phyloP scores from a whole-genome alignment of 768 basidiomycete genomes.

The Lactifluus echinatus region DNA sequence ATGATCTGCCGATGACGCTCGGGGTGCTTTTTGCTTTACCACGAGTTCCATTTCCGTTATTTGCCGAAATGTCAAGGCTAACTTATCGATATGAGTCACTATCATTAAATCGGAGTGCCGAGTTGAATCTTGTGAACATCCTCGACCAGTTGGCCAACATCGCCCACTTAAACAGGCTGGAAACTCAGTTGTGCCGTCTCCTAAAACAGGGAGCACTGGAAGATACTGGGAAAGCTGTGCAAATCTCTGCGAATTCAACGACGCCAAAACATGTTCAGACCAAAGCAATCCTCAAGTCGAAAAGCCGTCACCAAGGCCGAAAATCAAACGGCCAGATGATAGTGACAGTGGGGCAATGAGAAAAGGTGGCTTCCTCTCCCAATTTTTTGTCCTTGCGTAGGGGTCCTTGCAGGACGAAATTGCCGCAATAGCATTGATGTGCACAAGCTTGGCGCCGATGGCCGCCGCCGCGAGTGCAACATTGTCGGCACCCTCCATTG shows the following conservation, averaged over 20 bases:
- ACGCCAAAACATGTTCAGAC: not conserved
- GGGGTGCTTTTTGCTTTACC: slow-evolving; percentile 44
- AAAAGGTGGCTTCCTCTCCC: slow-evolving; percentile 48
- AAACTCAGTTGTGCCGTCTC: slow-evolving; percentile 56
- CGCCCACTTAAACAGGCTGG: slow-evolving; percentile 69
- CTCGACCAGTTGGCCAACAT: slow-evolving; percentile 57
- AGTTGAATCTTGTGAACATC: slow-evolving; percentile 41
- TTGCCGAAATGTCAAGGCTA: slow-evolving; percentile 61
- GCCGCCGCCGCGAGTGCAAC: slow-evolving; percentile 47
- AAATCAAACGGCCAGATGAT: slow-evolving; percentile 62
- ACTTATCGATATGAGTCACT: not conserved
- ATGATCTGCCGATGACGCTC: slow-evolving; percentile 47
- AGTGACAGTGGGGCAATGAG: slow-evolving; percentile 41
- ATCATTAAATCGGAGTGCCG: slow-evolving; percentile 17
- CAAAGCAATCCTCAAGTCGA: slow-evolving; percentile 41
- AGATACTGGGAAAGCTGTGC: slow-evolving; percentile 48
- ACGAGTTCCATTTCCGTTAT: slow-evolving; percentile 62
- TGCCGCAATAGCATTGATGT: slow-evolving; percentile 73
- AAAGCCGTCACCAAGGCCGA: slow-evolving; percentile 74
- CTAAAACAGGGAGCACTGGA: slow-evolving; percentile 72
- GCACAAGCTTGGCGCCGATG: slow-evolving; percentile 49
- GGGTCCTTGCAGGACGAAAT: slow-evolving; percentile 46
- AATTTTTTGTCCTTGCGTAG: slow-evolving; percentile 55
- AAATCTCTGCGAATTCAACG: slow-evolving; percentile 63
- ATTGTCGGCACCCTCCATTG: slow-evolving; percentile 61